Percentiles rank a stretch among this genome's conserved stretches.
phyloP scores from a whole-genome alignment of 495 filamentous ascomycete species.

The Hypoxylon rickii region DNA sequence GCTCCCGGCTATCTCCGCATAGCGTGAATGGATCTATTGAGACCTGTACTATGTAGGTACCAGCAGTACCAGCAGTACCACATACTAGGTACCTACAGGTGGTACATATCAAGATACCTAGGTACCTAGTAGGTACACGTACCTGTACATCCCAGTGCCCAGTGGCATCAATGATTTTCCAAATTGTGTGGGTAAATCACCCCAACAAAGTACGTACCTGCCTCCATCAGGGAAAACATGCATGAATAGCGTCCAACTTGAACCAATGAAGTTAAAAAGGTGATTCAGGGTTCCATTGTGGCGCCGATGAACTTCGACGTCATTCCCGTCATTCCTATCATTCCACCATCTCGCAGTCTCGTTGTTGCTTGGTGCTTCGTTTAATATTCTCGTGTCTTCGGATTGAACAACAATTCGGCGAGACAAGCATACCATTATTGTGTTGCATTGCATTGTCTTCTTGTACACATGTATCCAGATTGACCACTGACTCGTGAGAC shows the following conservation, averaged over 20 bases:
- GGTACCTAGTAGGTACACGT: too few species aligned
- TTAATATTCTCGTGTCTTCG: neutral
- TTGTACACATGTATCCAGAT: neutral
- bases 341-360: neutral
- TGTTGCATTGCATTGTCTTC: too few species aligned
- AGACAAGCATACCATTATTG: constrained; percentile 7
- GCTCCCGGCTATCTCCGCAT: constrained; percentile 6
- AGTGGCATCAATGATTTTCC: too few species aligned
- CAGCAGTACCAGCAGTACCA: too few species aligned
- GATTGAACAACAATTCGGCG: constrained; percentile 7
- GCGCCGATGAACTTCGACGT: constrained; percentile 14
- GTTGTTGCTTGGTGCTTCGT: neutral
- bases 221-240: neutral
- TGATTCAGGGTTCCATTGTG: constrained; percentile 13
- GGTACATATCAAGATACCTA: neutral
- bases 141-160: too few species aligned
- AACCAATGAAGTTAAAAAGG: neutral
- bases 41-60: too few species aligned
- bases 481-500: neutral
- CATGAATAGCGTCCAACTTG: neutral
- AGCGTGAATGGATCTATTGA: too few species aligned
- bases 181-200: too few species aligned
- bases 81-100: too few species aligned
- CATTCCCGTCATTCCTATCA: constrained; percentile 14
- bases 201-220: neutral